Evolutionary conservation across 202 grass and related monocot species (phyloP).

Genomic region (Bolboschoenoplectus hybrid): DNA sequence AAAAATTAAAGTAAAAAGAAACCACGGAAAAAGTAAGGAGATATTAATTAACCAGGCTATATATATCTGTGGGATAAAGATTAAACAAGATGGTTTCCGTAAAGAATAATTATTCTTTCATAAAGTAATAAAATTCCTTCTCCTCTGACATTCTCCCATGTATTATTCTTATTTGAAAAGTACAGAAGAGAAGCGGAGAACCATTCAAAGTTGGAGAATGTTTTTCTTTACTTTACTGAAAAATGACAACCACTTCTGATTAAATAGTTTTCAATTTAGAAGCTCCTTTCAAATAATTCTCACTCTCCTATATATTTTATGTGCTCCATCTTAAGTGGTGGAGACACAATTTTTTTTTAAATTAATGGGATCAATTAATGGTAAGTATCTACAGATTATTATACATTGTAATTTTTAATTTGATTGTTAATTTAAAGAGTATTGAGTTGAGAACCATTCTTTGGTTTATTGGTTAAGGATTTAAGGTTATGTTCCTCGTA

Average conservation of each 20-base stretch:
- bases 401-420: too few species aligned
- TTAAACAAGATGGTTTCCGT: background rate
- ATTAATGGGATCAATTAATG: too few species aligned
- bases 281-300: background rate
- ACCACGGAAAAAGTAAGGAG: background rate
- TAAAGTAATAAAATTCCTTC: background rate
- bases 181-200: conserved; percentile 23
- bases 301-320: too few species aligned
- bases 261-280: background rate
- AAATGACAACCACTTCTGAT: conserved; percentile 4
- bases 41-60: background rate
- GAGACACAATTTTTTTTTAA: too few species aligned
- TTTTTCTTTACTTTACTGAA: background rate
- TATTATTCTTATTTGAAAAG: background rate
- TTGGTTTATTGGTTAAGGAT: too few species aligned
- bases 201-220: conserved; percentile 28
- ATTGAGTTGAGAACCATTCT: too few species aligned
- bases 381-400: too few species aligned
- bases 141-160: conserved; percentile 18
- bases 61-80: background rate
- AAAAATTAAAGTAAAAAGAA: background rate
- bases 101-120: conserved; percentile 18
- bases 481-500: too few species aligned
- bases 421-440: too few species aligned
- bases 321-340: too few species aligned